A percentile compares a stretch with the other conserved stretches of the same genome.
phyloP scores from a whole-genome alignment of 192 early-diverging fungal species.

The Piromyces finnis region DNA sequence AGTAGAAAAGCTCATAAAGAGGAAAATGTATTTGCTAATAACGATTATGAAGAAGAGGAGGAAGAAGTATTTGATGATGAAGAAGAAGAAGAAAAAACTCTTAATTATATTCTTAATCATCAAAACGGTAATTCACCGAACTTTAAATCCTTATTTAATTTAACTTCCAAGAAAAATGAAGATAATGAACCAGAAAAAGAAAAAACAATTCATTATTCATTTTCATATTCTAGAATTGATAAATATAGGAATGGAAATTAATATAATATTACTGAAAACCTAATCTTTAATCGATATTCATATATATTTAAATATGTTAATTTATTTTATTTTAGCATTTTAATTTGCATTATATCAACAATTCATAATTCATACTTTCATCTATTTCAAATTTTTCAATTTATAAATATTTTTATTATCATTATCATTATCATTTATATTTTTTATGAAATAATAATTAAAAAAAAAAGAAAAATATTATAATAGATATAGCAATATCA shows the following conservation, averaged over 20 bases:
- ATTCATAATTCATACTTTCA: too few species aligned
- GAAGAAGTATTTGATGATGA: background rate
- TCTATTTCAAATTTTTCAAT: too few species aligned
- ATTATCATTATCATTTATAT: too few species aligned
- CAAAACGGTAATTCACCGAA: background rate
- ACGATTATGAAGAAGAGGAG: background rate
- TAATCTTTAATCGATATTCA: too few species aligned
- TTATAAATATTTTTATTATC: too few species aligned
- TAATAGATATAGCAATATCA: too few species aligned
- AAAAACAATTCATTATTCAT: background rate
- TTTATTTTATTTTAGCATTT: too few species aligned
- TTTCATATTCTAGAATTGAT: background rate
- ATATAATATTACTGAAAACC: too few species aligned
- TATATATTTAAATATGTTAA: too few species aligned
- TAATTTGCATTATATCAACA: too few species aligned
- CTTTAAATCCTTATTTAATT: background rate
- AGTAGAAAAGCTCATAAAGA: background rate
- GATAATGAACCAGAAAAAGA: background rate
- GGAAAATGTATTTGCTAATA: background rate
- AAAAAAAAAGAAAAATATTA: too few species aligned
- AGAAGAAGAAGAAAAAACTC: background rate
- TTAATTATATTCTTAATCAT: background rate
- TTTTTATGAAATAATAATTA: too few species aligned
- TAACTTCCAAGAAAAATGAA: background rate
- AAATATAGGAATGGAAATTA: background rate